phyloP scores from a whole-genome alignment of 169 alveolate species.

The Plasmodium gonderi region DNA sequence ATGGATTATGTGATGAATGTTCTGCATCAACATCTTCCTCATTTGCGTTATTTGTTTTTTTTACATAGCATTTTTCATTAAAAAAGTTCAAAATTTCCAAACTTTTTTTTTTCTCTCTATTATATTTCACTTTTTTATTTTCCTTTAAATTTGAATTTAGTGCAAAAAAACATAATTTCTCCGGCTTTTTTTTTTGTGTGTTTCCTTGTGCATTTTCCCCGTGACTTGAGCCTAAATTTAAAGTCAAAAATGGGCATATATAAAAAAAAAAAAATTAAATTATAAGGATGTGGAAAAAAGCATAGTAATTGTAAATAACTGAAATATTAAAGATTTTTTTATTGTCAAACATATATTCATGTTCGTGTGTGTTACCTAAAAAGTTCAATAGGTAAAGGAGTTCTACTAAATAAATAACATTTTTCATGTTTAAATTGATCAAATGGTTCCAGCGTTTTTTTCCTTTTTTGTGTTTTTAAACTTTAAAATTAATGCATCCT shows the following conservation, averaged over 20 bases:
- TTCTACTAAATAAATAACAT: background rate
- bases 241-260: background rate
- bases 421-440: background rate
- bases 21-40: background rate
- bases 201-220: background rate
- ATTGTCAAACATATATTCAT: background rate
- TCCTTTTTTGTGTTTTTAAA: background rate
- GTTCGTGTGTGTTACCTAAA: background rate
- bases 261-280: background rate
- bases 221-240: background rate
- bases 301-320: background rate
- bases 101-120: background rate
- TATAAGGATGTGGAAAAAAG: background rate
- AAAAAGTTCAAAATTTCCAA: background rate
- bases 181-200: background rate
- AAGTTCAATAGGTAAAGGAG: background rate
- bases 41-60: background rate
- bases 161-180: background rate
- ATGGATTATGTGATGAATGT: constrained; percentile 3
- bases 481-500: background rate
- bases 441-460: background rate
- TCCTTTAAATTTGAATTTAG: background rate
- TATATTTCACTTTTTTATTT: constrained; percentile 7
- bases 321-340: background rate
- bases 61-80: background rate